A percentile compares a stretch with the other conserved stretches of the same genome.
phyloP scores from a whole-genome alignment of 2,329 filamentous ascomycete species.

The Phaeomoniella chlamydospora region DNA sequence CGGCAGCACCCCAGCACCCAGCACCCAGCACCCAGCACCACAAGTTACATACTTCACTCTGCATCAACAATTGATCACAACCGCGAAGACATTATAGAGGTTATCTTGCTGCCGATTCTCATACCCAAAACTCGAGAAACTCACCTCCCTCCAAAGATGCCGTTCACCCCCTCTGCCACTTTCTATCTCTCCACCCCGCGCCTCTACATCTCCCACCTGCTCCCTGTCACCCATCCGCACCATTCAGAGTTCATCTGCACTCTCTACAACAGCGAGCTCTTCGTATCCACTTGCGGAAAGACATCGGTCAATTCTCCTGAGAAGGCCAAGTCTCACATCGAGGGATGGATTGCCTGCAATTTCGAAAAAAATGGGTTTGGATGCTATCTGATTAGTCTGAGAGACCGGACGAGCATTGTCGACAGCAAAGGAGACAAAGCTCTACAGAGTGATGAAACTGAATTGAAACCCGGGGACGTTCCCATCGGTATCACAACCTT shows the following conservation, averaged over 20 bases:
- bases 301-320: not conserved
- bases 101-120: no score
- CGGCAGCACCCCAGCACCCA: no score
- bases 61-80: no score
- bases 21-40: no score
- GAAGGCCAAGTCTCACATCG: not conserved
- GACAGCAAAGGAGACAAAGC: not conserved
- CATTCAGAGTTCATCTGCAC: not conserved
- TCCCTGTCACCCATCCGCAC: not conserved
- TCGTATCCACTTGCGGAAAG: not conserved
- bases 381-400: not conserved
- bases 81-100: no score
- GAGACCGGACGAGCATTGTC: not conserved
- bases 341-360: not conserved
- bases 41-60: no score
- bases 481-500: constrained; percentile 3
- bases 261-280: not conserved
- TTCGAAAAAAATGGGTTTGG: not conserved
- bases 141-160: no score
- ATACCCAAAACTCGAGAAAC: no score
- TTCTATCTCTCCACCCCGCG: not conserved
- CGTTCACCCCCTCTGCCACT: not conserved
- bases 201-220: not conserved
- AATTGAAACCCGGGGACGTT: not conserved
- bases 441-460: no score